Evolutionary conservation across 345 rosid genomes (phyloP).

Genomic region (Citrus glauca): DNA sequence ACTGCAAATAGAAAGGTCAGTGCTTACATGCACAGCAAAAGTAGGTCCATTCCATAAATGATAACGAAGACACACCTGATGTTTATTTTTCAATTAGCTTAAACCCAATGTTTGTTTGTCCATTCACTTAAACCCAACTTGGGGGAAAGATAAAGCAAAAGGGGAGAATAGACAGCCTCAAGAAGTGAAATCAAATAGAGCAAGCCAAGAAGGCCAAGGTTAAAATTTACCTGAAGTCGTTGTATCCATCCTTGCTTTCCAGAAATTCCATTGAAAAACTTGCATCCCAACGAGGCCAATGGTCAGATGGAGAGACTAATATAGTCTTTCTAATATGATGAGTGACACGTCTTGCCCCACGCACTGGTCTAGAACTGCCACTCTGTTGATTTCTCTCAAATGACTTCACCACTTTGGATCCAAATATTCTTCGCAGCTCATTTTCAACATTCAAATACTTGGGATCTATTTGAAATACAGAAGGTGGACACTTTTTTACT

Average conservation of each 20-base stretch:
- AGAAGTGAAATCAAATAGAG: background rate
- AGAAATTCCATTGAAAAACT: slow-evolving; percentile 84
- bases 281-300: slow-evolving; percentile 92
- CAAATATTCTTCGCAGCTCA: slow-evolving; percentile 75
- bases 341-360: slow-evolving; percentile 70
- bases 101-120: background rate
- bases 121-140: background rate
- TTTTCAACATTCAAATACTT: slow-evolving; percentile 72
- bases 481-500: slow-evolving; percentile 22
- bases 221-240: slow-evolving; percentile 66
- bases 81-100: background rate
- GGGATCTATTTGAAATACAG: slow-evolving; percentile 60
- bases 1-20: background rate
- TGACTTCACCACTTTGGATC: slow-evolving; percentile 79
- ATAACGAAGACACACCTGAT: background rate
- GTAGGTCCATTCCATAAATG: background rate
- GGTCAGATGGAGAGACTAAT: slow-evolving; percentile 68
- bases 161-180: background rate
- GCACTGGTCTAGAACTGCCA: slow-evolving; percentile 59
- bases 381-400: slow-evolving; percentile 62
- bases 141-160: background rate
- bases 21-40: background rate
- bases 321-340: slow-evolving; percentile 66
- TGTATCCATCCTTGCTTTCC: slow-evolving; percentile 59
- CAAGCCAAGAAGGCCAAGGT: background rate